These are phyloP conservation scores for Eucalyptus coolabah DNA, from an alignment of 345 rosid species.

Conservation along the genomic window DNA sequence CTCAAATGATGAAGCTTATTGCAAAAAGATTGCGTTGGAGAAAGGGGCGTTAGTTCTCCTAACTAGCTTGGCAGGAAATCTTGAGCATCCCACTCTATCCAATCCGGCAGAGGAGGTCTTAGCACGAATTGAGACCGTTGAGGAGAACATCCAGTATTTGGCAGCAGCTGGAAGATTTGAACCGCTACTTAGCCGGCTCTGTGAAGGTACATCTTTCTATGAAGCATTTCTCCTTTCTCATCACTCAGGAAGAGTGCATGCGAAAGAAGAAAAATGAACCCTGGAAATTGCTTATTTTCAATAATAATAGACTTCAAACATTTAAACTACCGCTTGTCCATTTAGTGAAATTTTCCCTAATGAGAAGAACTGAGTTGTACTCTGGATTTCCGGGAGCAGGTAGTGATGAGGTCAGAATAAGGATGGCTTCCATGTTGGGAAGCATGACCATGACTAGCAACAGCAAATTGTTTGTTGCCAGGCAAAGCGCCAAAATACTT, in stretches of 20 bases:
- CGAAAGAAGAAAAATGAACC: background rate
- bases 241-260: background rate
- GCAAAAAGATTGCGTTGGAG: conserved; percentile 17
- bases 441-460: conserved; percentile 24
- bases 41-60: conserved; percentile 36
- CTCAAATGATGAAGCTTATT: conserved; percentile 18
- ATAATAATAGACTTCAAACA: background rate
- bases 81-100: conserved; percentile 22
- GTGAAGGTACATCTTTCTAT: conserved; percentile 4
- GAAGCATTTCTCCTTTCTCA: background rate
- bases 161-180: conserved; percentile 35
- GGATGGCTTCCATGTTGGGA: conserved; percentile 29
- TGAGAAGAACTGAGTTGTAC: background rate
- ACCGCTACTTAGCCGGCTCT: conserved; percentile 19
- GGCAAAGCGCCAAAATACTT: conserved; percentile 11
- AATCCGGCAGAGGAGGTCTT: conserved; percentile 28
- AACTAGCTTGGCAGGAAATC: conserved; percentile 22
- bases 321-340: background rate
- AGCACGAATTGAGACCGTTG: conserved; percentile 13
- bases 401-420: conserved; percentile 17
- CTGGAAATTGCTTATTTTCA: background rate
- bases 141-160: conserved; percentile 12
- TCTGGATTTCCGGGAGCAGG: conserved; percentile 4
- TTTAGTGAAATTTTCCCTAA: background rate
- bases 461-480: conserved; percentile 21